These are phyloP conservation scores for Tubosaeta sp. DNA, from an alignment of 768 basidiomycete genomes.

Conservation along the genomic window DNA sequence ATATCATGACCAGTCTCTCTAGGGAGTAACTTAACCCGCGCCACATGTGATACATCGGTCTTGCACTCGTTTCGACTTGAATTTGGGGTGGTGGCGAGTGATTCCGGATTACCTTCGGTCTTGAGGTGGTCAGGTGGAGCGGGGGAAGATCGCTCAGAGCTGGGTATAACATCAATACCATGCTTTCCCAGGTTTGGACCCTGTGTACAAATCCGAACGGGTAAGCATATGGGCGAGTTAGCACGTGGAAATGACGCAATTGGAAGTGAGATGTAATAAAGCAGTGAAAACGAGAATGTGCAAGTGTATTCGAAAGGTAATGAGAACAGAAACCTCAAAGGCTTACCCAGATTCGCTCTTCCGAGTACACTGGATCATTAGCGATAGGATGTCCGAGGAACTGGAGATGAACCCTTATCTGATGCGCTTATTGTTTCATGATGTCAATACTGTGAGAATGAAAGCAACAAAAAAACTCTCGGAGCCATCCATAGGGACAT, in stretches of 20 bases:
- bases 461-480: background rate
- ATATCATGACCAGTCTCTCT: slow-evolving; percentile 86
- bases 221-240: background rate
- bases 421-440: slow-evolving; percentile 63
- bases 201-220: slow-evolving; percentile 31
- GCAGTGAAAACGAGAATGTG: background rate
- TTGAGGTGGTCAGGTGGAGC: slow-evolving; percentile 41
- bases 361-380: slow-evolving; percentile 93
- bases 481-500: background rate
- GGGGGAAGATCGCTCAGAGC: slow-evolving; percentile 60
- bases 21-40: slow-evolving; percentile 54
- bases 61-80: background rate
- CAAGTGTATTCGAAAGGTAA: background rate
- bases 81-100: slow-evolving; percentile 18
- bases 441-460: slow-evolving; percentile 4
- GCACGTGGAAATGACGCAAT: background rate
- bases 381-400: slow-evolving; percentile 91
- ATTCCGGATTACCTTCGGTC: slow-evolving; percentile 45
- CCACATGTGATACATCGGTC: background rate
- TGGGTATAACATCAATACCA: slow-evolving; percentile 75
- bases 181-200: slow-evolving; percentile 71
- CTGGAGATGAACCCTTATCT: slow-evolving; percentile 95
- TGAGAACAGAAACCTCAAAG: background rate
- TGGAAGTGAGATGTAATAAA: background rate
- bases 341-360: slow-evolving; percentile 69